Evolutionary conservation across 2,329 filamentous ascomycete genomes (phyloP).

Genomic region (Trichoderma sp.): DNA sequence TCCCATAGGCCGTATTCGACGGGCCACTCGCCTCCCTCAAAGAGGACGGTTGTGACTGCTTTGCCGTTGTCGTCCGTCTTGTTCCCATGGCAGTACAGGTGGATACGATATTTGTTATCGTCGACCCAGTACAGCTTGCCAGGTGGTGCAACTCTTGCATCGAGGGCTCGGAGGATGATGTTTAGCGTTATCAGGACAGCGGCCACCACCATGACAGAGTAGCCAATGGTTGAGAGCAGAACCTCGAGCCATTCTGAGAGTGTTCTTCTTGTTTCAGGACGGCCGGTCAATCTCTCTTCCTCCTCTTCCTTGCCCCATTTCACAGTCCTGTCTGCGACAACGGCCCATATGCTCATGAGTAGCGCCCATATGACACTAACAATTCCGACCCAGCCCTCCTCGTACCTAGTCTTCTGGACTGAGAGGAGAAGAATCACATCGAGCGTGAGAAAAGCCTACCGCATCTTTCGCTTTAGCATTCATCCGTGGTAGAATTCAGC

Average conservation of each 20-base stretch:
- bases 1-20: slow-evolving; percentile 77
- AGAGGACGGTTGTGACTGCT: slow-evolving; percentile 72
- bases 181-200: slow-evolving; percentile 75
- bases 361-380: slow-evolving; percentile 79
- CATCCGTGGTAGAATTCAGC: slow-evolving; percentile 47
- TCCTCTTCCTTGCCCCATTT: slow-evolving; percentile 91
- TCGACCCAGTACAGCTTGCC: slow-evolving; percentile 81
- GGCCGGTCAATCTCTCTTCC: slow-evolving; percentile 86
- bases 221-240: slow-evolving; percentile 67
- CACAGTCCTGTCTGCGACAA: slow-evolving; percentile 77
- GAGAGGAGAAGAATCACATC: slow-evolving; percentile 78
- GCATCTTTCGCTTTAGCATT: slow-evolving; percentile 34
- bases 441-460: slow-evolving; percentile 43
- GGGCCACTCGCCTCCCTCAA: slow-evolving; percentile 80
- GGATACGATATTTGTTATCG: slow-evolving; percentile 78
- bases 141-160: slow-evolving; percentile 69
- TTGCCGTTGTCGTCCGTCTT: slow-evolving; percentile 52
- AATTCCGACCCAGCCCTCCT: slow-evolving; percentile 92
- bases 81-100: slow-evolving; percentile 79
- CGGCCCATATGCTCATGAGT: slow-evolving; percentile 73
- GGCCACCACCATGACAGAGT: slow-evolving; percentile 66
- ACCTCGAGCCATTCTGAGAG: slow-evolving; percentile 83
- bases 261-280: slow-evolving; percentile 79
- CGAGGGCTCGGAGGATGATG: slow-evolving; percentile 74
- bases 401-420: slow-evolving; percentile 70